A percentile compares a stretch with the other conserved stretches of the same genome.
Conservation (phyloP, 371 early-diverging fungal genomes). For the Mucor mucedo region DNA sequence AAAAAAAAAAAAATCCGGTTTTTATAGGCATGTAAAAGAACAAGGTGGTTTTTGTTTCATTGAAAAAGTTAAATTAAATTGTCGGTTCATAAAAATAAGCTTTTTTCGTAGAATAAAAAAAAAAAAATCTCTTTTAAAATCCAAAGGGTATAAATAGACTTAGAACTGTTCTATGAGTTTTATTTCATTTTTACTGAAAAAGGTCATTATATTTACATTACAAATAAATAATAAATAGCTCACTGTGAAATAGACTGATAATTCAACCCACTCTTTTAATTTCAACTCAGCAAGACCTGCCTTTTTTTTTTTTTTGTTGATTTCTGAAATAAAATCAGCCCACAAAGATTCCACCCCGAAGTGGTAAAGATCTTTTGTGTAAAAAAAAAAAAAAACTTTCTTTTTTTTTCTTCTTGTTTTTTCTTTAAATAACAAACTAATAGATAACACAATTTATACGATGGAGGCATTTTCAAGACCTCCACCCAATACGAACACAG, state of each 20-base stretch:
- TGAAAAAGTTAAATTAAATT: too few species aligned
- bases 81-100: too few species aligned
- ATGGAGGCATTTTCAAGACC: constrained; percentile 17
- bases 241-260: too few species aligned
- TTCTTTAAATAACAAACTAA: neutral
- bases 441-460: neutral
- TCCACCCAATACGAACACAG: neutral
- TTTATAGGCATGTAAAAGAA: too few species aligned
- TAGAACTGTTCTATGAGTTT: too few species aligned
- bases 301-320: neutral
- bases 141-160: neutral
- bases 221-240: too few species aligned
- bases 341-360: constrained; percentile 13
- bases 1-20: too few species aligned
- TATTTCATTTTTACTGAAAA: too few species aligned
- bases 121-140: neutral
- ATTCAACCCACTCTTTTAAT: neutral
- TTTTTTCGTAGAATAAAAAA: neutral
- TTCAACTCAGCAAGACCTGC: constrained; percentile 6
- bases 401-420: neutral
- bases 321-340: constrained; percentile 20
- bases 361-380: neutral
- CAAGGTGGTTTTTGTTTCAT: too few species aligned
- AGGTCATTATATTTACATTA: too few species aligned
- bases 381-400: neutral